phyloP scores from a whole-genome alignment of 2,329 filamentous ascomycete species.

The Biscogniauxia marginata region DNA sequence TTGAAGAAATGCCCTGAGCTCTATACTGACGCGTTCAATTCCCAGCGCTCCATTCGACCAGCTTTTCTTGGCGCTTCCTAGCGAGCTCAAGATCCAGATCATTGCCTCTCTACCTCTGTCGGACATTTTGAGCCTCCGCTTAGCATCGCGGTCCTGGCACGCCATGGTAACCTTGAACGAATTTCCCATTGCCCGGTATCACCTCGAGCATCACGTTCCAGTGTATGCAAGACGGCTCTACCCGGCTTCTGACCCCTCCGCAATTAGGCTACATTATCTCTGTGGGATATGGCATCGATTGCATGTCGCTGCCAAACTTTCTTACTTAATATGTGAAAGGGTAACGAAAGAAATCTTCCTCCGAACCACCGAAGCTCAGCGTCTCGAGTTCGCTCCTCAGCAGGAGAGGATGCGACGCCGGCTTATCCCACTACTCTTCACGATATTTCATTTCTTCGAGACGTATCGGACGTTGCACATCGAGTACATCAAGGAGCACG shows the following conservation, averaged over 20 bases:
- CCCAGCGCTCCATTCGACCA: slow-evolving; percentile 50
- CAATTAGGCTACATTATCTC: slow-evolving; percentile 58
- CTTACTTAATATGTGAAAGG: slow-evolving; percentile 62
- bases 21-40: slow-evolving; percentile 3
- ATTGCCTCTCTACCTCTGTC: slow-evolving; percentile 59
- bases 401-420: slow-evolving; percentile 63
- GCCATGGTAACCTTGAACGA: slow-evolving; percentile 60
- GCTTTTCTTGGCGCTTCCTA: slow-evolving; percentile 58
- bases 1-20: neutral
- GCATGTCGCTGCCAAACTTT: slow-evolving; percentile 62
- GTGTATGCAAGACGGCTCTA: slow-evolving; percentile 60
- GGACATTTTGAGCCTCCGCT: slow-evolving; percentile 58
- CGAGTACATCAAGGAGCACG: slow-evolving; percentile 53
- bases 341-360: slow-evolving; percentile 66
- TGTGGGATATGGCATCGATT: slow-evolving; percentile 66
- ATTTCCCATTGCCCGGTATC: slow-evolving; percentile 59
- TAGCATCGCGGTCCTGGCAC: slow-evolving; percentile 59
- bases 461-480: slow-evolving; percentile 60
- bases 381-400: slow-evolving; percentile 58
- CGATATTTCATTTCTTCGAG: slow-evolving; percentile 67
- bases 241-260: slow-evolving; percentile 46
- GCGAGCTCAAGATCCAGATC: slow-evolving; percentile 62
- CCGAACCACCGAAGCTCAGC: slow-evolving; percentile 53
- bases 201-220: slow-evolving; percentile 59
- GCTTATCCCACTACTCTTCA: slow-evolving; percentile 62